phyloP scores from a whole-genome alignment of 306 rosid species.

The Rubus idaeus region DNA sequence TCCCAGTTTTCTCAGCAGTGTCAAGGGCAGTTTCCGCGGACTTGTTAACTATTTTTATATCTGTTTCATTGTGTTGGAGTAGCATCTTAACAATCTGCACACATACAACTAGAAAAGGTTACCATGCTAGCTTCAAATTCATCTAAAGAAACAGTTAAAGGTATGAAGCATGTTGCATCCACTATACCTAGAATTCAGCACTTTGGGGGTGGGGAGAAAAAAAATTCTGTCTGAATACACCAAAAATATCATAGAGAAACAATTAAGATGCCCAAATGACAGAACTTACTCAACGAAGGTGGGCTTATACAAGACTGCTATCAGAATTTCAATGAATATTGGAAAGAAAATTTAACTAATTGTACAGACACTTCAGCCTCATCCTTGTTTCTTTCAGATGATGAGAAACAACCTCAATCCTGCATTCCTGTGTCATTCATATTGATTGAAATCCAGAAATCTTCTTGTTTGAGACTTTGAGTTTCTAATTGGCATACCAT shows the following conservation, averaged over 20 bases:
- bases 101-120: neutral
- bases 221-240: neutral
- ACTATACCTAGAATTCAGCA: neutral
- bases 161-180: neutral
- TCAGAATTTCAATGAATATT: neutral
- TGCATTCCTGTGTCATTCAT: neutral
- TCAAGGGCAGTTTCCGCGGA: constrained; percentile 81
- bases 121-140: neutral
- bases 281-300: neutral
- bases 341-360: neutral
- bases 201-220: neutral
- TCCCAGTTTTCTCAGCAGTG: constrained; percentile 82
- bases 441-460: neutral
- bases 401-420: neutral
- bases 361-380: neutral
- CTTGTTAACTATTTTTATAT: constrained; percentile 52
- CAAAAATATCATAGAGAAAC: neutral
- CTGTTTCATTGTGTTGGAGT: constrained; percentile 48
- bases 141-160: neutral
- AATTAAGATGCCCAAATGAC: neutral
- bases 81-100: constrained; percentile 79
- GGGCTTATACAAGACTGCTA: neutral
- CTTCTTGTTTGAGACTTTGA: too few relatives aligned
- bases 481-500: too few relatives aligned
- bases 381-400: neutral